Evolutionary conservation across 2,329 filamentous ascomycete genomes (phyloP).

Genomic region (Ilyonectria destructans): DNA sequence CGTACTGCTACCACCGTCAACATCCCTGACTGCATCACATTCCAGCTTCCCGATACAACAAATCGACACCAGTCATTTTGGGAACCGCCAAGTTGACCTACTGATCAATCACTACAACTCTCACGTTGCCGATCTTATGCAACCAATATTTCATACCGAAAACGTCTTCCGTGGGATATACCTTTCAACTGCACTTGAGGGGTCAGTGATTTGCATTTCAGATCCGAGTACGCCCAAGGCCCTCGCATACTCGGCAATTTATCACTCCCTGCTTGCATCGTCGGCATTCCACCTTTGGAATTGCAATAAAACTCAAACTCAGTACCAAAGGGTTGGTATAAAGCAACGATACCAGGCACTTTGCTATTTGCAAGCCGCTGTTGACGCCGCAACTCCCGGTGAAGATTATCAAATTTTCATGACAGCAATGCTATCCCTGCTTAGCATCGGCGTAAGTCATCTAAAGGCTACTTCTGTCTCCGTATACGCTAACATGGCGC

Average conservation of each 20-base stretch:
- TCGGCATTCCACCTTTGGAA: constrained; percentile 3
- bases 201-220: constrained; percentile 1
- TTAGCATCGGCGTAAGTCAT: constrained; percentile 23
- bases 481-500: neutral
- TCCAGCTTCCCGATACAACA: neutral
- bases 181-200: constrained; percentile 30
- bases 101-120: constrained; percentile 32
- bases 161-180: constrained; percentile 33
- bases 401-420: constrained; percentile 28
- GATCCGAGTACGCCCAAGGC: constrained; percentile 21
- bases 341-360: constrained; percentile 18
- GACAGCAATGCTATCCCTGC: constrained; percentile 25
- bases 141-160: constrained; percentile 29
- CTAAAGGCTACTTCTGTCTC: neutral
- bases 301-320: constrained; percentile 18
- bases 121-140: constrained; percentile 33
- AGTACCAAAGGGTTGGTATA: constrained; percentile 17
- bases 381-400: constrained; percentile 5
- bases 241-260: constrained; percentile 29
- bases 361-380: constrained; percentile 21
- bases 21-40: neutral
- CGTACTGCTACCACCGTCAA: neutral
- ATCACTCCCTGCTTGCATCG: constrained; percentile 23
- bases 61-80: constrained; percentile 9
- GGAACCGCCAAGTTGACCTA: constrained; percentile 14